Conservation (phyloP, 208 protist species). For the Leishmania martiniquensis region DNA sequence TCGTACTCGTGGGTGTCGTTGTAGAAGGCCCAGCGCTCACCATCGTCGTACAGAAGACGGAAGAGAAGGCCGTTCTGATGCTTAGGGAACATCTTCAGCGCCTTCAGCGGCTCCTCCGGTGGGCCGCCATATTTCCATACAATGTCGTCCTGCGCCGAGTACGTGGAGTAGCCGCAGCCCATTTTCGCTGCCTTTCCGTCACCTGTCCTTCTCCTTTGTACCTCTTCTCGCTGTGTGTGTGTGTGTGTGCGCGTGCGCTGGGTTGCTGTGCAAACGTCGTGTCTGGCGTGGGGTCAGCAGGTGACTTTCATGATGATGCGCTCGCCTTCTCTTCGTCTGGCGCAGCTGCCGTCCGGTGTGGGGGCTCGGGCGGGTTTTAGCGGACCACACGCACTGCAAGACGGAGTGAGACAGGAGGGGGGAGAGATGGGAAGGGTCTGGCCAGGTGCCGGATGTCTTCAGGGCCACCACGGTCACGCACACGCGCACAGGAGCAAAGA, state of each 20-base stretch:
- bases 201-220: constrained; percentile 11
- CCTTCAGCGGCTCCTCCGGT: constrained; percentile 53
- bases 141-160: constrained; percentile 66
- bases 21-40: constrained; percentile 75
- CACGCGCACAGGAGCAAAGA: no score
- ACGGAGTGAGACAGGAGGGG: no score
- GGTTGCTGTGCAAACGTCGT: no score
- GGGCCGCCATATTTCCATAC: constrained; percentile 71
- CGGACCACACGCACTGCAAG: no score
- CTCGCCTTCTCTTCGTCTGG: background rate
- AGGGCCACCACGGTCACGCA: no score
- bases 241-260: background rate
- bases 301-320: background rate
- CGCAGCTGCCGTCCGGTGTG: no score
- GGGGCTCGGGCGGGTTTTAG: no score
- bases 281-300: no score
- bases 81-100: constrained; percentile 70
- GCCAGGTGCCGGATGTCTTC: no score
- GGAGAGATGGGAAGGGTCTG: no score
- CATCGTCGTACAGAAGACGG: constrained; percentile 61
- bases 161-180: constrained; percentile 73
- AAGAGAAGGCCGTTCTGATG: constrained; percentile 73
- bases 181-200: constrained; percentile 42
- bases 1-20: constrained; percentile 81
- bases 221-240: background rate